Conservation (phyloP, 345 rosid species). For the Pugionium dolabratum region DNA sequence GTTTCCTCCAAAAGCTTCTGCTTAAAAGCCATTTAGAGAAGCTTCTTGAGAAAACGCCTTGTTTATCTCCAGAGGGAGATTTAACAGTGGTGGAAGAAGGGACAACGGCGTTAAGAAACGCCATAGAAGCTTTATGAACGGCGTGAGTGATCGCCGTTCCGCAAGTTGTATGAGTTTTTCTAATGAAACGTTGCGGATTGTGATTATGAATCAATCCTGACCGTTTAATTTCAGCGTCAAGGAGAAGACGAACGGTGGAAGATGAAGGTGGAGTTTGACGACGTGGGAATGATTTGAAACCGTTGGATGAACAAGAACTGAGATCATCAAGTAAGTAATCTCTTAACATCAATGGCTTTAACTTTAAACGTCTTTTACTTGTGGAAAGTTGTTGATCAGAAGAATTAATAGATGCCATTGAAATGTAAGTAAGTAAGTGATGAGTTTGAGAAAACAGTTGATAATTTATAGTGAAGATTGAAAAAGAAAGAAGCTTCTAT, state of each 20-base stretch:
- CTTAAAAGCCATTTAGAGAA: constrained; percentile 54
- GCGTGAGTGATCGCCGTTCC: constrained; percentile 49
- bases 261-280: constrained; percentile 37
- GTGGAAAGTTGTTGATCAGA: constrained; percentile 39
- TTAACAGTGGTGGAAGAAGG: constrained; percentile 38
- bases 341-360: constrained; percentile 62
- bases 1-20: constrained; percentile 57
- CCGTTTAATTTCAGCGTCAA: constrained; percentile 63
- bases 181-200: constrained; percentile 15
- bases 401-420: constrained; percentile 37
- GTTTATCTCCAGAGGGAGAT: constrained; percentile 17
- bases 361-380: constrained; percentile 35
- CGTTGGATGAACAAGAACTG: constrained; percentile 86
- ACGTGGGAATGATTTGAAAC: constrained; percentile 87
- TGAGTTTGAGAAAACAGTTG: constrained; percentile 3
- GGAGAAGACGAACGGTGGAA: constrained; percentile 64
- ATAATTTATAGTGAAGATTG: not conserved
- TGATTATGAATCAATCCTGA: constrained; percentile 29
- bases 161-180: constrained; percentile 41
- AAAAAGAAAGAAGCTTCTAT: constrained; percentile 39
- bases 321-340: constrained; percentile 77
- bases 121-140: constrained; percentile 61
- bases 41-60: constrained; percentile 44
- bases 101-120: constrained; percentile 64
- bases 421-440: not conserved